phyloP scores from a whole-genome alignment of 2,329 filamentous ascomycete species.

The Alternaria angustiovoidea region DNA sequence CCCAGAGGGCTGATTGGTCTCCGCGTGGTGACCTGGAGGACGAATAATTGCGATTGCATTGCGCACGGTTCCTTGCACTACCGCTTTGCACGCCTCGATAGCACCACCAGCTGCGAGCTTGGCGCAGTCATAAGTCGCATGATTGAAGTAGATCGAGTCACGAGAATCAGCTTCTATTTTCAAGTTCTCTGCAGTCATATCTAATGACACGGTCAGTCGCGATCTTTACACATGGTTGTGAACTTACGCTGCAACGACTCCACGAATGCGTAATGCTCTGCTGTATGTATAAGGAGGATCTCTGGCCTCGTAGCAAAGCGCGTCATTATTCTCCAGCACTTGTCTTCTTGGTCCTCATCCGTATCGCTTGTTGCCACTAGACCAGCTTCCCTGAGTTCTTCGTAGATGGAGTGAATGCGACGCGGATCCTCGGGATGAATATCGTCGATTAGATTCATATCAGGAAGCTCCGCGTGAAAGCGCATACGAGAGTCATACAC shows the following conservation, averaged over 20 bases:
- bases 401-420: conserved; percentile 92
- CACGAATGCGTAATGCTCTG: conserved; percentile 83
- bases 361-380: conserved; percentile 71
- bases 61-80: conserved; percentile 82
- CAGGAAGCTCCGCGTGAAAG: conserved; percentile 79
- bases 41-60: conserved; percentile 96
- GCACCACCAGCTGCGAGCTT: conserved; percentile 88
- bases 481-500: conserved; percentile 94
- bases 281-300: conserved; percentile 79
- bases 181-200: conserved; percentile 67
- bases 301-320: conserved; percentile 81
- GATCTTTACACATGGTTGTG: conserved; percentile 8
- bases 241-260: conserved; percentile 60
- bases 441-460: conserved; percentile 62
- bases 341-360: conserved; percentile 57
- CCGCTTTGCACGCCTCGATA: conserved; percentile 94
- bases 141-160: conserved; percentile 68
- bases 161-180: conserved; percentile 67
- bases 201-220: conserved; percentile 26
- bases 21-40: conserved; percentile 94
- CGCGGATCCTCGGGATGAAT: conserved; percentile 94
- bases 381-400: conserved; percentile 82
- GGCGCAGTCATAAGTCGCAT: conserved; percentile 80
- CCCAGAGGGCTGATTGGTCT: conserved; percentile 83
- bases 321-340: conserved; percentile 75